Evolutionary conservation across 179 eudicot species (phyloP), one percentile per base, ranked within the genome.

Genomic region (Beta corolliflora): DNA sequence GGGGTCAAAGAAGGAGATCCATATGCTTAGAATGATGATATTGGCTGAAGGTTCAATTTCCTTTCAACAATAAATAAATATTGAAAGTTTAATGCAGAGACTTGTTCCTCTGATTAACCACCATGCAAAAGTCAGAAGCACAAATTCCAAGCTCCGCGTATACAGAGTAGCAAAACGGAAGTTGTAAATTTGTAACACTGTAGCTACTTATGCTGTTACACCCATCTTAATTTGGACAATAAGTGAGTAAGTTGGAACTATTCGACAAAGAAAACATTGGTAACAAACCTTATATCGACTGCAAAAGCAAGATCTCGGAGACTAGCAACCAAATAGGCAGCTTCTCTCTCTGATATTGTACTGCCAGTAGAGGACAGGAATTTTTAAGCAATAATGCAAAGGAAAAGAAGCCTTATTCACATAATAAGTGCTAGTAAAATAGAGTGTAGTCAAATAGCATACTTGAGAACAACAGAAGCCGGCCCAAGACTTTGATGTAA

Each of bases 401-500:
- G 66, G 75, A 77, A 59, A 67, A 76, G 67, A 80, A 8, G 19
- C 66, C 41, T n/a, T 16, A 25, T 25, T 25, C 25, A 25, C 25
- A 25, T 25, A 25, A 25, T 25, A 80, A 53, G 25, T 25, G 55
- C 76, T 41, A 18, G 5, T 10, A 79, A 83, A 53, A 48, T 8
- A 59, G 72, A 50, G 2, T 53, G 44, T 54, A 82, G 73, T 68
- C 31, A 71, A 77, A 64, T 29, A 71, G 50, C 92, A 76, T 91
- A 96, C 99, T 96, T 96, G 86, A 96, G 95, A 89, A 91, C 93
- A 81, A 96, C 94, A 78, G 99, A 96, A 81, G 98, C 89, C 81
- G 99, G 99, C 82, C 99, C 99, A 78, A 96, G 94, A 88, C 99
- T 96, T 85, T 96, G 99, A 84, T 96, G 99, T 85, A 96, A 86